Evolutionary conservation across 148 eudicot genomes (phyloP), one percentile per base, ranked within the genome.

Genomic region (Euryodendron excelsum): DNA sequence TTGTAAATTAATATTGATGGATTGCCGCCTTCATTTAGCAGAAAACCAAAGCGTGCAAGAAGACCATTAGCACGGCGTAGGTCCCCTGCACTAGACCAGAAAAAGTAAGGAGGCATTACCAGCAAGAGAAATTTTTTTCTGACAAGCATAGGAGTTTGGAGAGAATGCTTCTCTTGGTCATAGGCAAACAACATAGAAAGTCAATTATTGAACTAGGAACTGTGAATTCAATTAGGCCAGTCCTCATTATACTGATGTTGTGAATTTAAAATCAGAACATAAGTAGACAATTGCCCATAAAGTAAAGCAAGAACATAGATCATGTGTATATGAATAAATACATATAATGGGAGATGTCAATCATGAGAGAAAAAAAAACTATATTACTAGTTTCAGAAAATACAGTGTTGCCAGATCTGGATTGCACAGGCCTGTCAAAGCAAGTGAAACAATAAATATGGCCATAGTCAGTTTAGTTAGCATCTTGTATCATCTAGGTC

Each of bases 61-160:
- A 91, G 94, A 73, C 92, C 94, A 85, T 89, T 89, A 63, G 92
- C 92, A 74, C 94, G 94, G 78, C 94, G 91, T 76, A 91, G 78
- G 76, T 91, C 89, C 81, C 94, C 94, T 91, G 92, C 89, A 89
- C 85, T 85, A 86, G 82, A 81, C 63, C 83, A 79, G 47, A 17
- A 47, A 30, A 81, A 71, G 25, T 56, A 44, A 37, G 44, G 44
- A 78, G 58, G 66, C 59, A 34, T 64, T 60, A n/a, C 14, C 45
- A 34, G n/a, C 7, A 34, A 31, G 8, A 31, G 8, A 14, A 59
- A 59, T 41, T 41, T 41, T 39, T 18, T 55, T 55, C 25, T 55
- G n/a, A 21, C 23, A 23, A 18, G 2, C 14, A 2, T 60, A 18
- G 64, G 33, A 60, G 13, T 60, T 60, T 60, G 3, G 4, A 60